These are phyloP conservation scores for Cystobasidium onofrii DNA, from an alignment of 768 basidiomycete species.

Conservation along the genomic window DNA sequence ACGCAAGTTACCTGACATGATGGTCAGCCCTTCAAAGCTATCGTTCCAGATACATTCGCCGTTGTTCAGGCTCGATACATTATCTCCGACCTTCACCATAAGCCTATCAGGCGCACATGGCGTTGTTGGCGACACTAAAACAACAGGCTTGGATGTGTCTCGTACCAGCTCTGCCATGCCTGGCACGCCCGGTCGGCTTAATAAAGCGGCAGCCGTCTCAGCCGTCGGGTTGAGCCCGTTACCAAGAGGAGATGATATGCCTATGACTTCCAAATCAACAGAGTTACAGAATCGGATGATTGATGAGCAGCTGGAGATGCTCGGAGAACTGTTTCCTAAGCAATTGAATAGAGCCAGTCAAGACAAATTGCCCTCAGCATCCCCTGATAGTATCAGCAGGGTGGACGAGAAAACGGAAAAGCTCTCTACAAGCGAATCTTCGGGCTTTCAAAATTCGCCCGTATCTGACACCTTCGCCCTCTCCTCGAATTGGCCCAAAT, in stretches of 20 bases:
- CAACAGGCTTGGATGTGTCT: neutral
- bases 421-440: neutral
- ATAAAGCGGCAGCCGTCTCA: neutral
- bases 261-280: neutral
- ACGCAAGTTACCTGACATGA: too few relatives aligned
- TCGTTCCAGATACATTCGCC: neutral
- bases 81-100: neutral
- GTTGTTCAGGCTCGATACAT: neutral
- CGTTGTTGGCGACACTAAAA: neutral
- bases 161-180: neutral
- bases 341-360: neutral
- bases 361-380: neutral
- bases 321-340: slow-evolving; percentile 12
- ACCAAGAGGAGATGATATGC: neutral
- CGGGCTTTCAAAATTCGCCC: neutral
- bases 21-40: neutral
- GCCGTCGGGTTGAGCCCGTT: neutral
- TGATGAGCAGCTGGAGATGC: slow-evolving; percentile 30
- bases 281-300: slow-evolving; percentile 7
- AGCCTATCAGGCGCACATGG: neutral
- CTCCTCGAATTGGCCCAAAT: neutral
- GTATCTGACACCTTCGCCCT: neutral
- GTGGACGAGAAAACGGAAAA: too few relatives aligned
- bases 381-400: neutral
- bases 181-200: neutral